Evolutionary conservation across 495 filamentous ascomycete genomes (phyloP).

Genomic region (Penicillium pulvis): DNA sequence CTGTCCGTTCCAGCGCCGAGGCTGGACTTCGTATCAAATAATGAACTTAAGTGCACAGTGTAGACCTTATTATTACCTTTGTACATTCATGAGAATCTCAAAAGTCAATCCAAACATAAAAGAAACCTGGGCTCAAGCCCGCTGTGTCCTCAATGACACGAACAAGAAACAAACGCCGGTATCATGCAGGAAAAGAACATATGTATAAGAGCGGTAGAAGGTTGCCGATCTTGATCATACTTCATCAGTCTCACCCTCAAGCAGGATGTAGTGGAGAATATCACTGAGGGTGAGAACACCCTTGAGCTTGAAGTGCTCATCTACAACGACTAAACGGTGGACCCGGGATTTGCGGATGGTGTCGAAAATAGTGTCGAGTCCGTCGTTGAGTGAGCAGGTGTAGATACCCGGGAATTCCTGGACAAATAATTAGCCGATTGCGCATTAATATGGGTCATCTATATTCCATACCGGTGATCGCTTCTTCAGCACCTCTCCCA

Average conservation of each 20-base stretch:
- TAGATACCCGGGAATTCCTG: conserved; percentile 96
- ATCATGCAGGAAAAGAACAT: conserved; percentile 36
- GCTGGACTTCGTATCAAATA: neutral
- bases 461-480: conserved; percentile 65
- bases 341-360: conserved; percentile 94
- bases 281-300: conserved; percentile 94
- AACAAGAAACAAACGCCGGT: conserved; percentile 41
- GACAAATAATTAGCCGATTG: conserved; percentile 1
- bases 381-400: conserved; percentile 89
- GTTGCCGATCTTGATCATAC: conserved; percentile 25
- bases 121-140: neutral
- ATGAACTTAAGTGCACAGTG: neutral
- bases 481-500: conserved; percentile 88
- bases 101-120: conserved; percentile 11
- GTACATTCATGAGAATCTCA: conserved; percentile 25
- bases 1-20: conserved; percentile 27
- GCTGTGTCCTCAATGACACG: neutral
- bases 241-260: conserved; percentile 71
- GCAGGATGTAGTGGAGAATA: conserved; percentile 91
- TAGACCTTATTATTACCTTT: conserved; percentile 36
- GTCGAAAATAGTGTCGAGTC: conserved; percentile 93
- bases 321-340: conserved; percentile 89
- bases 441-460: conserved; percentile 2
- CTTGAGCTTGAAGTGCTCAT: conserved; percentile 80
- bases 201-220: conserved; percentile 25